Conservation (phyloP, 176 grass and related monocot species). For the Triticum aestivum region DNA sequence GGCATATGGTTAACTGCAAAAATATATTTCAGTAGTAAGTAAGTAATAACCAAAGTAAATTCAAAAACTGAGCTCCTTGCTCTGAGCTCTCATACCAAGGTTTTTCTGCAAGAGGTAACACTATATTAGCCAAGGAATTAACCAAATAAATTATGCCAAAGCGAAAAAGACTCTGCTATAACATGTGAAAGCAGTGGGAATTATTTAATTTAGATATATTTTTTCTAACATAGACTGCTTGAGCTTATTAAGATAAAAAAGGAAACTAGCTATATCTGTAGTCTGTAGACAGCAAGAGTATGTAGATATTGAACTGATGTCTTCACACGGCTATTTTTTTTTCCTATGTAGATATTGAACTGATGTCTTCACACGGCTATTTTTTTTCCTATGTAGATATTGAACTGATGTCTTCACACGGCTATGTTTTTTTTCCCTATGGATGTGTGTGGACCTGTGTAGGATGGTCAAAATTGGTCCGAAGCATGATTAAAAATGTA, state of each 20-base stretch:
- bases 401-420: background rate
- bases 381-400: background rate
- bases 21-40: background rate
- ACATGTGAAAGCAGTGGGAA: background rate
- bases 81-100: background rate
- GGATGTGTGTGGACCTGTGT: background rate
- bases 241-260: background rate
- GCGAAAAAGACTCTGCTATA: background rate
- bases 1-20: background rate
- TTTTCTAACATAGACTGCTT: background rate
- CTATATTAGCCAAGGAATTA: background rate
- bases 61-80: background rate
- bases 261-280: too few relatives aligned
- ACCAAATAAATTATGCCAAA: background rate
- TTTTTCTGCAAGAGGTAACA: background rate
- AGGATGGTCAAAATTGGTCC: background rate
- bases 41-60: background rate
- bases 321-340: background rate
- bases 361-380: background rate
- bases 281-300: background rate
- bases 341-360: background rate
- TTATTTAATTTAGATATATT: background rate
- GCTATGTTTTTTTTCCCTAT: background rate
- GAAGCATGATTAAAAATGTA: background rate
- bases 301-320: background rate